Evolutionary conservation across 345 rosid genomes (phyloP).

Genomic region (Physaria fendleri): DNA sequence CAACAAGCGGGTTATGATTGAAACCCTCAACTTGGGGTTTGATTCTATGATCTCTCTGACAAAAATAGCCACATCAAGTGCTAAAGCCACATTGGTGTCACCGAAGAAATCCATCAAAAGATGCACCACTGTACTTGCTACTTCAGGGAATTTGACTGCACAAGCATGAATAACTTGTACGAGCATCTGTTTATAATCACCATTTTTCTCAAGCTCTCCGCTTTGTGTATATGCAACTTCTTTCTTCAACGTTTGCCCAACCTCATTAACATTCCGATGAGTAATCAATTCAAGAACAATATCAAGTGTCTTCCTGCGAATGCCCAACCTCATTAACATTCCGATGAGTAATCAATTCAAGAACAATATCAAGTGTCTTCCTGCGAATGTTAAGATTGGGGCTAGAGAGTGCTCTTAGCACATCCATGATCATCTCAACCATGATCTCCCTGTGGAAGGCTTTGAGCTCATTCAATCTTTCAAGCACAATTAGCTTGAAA

Average conservation of each 20-base stretch:
- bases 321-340: slow-evolving; percentile 70
- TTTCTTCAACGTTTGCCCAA: slow-evolving; percentile 67
- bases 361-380: slow-evolving; percentile 80
- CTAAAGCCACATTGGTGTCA: slow-evolving; percentile 77
- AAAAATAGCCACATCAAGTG: slow-evolving; percentile 67
- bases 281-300: too few relatives aligned
- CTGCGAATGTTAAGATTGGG: slow-evolving; percentile 71
- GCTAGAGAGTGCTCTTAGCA: slow-evolving; percentile 75
- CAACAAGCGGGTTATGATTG: slow-evolving; percentile 67
- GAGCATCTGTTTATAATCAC: slow-evolving; percentile 83
- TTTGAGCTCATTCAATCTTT: slow-evolving; percentile 68
- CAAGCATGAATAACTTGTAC: slow-evolving; percentile 84
- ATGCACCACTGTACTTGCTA: slow-evolving; percentile 84
- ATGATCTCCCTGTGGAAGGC: slow-evolving; percentile 60
- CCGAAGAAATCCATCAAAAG: slow-evolving; percentile 87
- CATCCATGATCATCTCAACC: slow-evolving; percentile 84
- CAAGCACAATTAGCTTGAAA: slow-evolving; percentile 80
- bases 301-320: too few relatives aligned
- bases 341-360: slow-evolving; percentile 62
- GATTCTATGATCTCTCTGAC: slow-evolving; percentile 82
- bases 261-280: too few relatives aligned
- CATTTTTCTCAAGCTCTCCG: slow-evolving; percentile 84
- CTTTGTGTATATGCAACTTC: slow-evolving; percentile 82
- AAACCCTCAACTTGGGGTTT: slow-evolving; percentile 67
- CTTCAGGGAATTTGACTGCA: slow-evolving; percentile 85